phyloP scores from a whole-genome alignment of 192 early-diverging fungal species.

The Coemansia sp. region DNA sequence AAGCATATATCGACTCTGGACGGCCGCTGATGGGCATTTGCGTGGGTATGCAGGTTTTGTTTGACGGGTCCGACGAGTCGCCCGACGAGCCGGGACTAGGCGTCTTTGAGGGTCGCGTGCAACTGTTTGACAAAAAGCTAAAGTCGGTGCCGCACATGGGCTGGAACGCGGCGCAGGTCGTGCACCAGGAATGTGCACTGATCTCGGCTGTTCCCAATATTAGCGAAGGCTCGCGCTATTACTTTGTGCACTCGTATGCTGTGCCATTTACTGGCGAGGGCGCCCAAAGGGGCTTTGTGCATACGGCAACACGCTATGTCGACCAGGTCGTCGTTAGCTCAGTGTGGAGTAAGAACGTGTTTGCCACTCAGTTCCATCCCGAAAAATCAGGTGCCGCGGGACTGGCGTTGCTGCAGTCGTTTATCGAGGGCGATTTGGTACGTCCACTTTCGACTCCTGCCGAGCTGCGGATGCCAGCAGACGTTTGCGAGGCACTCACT shows the following conservation, averaged over 20 bases:
- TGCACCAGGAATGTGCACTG: background rate
- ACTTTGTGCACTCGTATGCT: conserved; percentile 98
- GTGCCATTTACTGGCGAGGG: conserved; percentile 57
- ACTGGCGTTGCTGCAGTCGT: conserved; percentile 71
- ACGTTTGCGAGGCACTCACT: conserved; percentile 60
- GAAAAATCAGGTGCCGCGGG: conserved; percentile 95
- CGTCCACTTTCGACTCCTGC: conserved; percentile 3
- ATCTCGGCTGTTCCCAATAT: conserved; percentile 27
- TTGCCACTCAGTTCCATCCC: conserved; percentile 99
- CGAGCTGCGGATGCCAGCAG: background rate
- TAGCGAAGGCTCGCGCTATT: conserved; percentile 66
- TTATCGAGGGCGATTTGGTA: conserved; percentile 58
- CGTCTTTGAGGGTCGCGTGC: conserved; percentile 69
- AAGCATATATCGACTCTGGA: conserved; percentile 77
- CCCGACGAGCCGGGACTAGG: conserved; percentile 77
- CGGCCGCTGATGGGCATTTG: conserved; percentile 98
- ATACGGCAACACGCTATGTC: conserved; percentile 83
- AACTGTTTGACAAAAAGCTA: conserved; percentile 58
- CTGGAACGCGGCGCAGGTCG: conserved; percentile 68
- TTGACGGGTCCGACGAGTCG: conserved; percentile 85
- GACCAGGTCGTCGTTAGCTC: conserved; percentile 81
- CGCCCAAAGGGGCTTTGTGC: conserved; percentile 63
- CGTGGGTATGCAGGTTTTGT: conserved; percentile 95
- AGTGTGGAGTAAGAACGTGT: conserved; percentile 78
- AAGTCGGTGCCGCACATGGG: conserved; percentile 99